Evolutionary conservation across 2,329 filamentous ascomycete genomes (phyloP).

Genomic region (Aspergillus clavatus): DNA sequence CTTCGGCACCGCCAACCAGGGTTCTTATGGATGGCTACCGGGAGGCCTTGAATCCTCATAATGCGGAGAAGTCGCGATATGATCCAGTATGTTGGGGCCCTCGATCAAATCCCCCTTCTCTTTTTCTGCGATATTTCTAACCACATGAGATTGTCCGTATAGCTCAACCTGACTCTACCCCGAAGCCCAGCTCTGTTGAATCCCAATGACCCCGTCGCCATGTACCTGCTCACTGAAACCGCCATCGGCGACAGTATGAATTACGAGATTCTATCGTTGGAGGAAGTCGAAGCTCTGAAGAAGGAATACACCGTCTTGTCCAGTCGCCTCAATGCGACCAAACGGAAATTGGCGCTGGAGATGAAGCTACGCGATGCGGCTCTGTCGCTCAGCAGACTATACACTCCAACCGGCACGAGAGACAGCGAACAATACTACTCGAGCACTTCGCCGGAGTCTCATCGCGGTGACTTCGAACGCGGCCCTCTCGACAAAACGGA

Average conservation of each 20-base stretch:
- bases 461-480: slow-evolving; percentile 49
- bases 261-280: slow-evolving; percentile 81
- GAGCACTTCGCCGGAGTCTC: slow-evolving; percentile 43
- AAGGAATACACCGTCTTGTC: slow-evolving; percentile 71
- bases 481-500: slow-evolving; percentile 55
- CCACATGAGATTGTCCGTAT: neutral
- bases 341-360: slow-evolving; percentile 80
- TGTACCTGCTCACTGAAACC: slow-evolving; percentile 90
- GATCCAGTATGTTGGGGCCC: slow-evolving; percentile 50
- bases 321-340: slow-evolving; percentile 74
- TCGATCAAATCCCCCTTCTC: slow-evolving; percentile 2
- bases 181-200: slow-evolving; percentile 38
- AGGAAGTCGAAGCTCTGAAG: slow-evolving; percentile 88
- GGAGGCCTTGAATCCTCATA: slow-evolving; percentile 52
- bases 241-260: slow-evolving; percentile 81
- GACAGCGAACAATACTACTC: slow-evolving; percentile 39
- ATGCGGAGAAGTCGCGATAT: slow-evolving; percentile 51
- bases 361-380: slow-evolving; percentile 93
- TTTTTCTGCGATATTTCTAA: neutral
- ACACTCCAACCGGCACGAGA: slow-evolving; percentile 59
- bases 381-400: slow-evolving; percentile 75
- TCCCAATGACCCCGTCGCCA: slow-evolving; percentile 61
- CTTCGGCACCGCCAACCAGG: slow-evolving; percentile 37
- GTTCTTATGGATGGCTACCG: slow-evolving; percentile 57
- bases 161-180: slow-evolving; percentile 50